phyloP scores from a whole-genome alignment of 2,329 filamentous ascomycete species.

The Ceratocystis huliohia region DNA sequence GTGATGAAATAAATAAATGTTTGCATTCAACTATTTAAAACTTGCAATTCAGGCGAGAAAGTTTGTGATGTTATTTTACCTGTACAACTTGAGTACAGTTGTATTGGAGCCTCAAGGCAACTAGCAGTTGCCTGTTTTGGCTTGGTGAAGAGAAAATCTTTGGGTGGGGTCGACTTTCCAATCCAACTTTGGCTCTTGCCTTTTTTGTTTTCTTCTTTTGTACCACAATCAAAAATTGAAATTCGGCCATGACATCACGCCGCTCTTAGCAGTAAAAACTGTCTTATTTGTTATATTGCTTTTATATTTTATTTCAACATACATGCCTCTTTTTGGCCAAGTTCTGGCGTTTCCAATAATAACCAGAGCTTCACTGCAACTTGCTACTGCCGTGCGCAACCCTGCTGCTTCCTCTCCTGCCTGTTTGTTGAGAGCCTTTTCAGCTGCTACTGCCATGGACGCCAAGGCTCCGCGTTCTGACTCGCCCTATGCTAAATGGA shows the following conservation, averaged over 20 bases:
- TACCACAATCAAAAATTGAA: slow-evolving; percentile 17
- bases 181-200: not conserved
- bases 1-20: not conserved
- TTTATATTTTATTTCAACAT: not conserved
- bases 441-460: slow-evolving; percentile 13
- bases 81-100: not conserved
- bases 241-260: not conserved
- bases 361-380: not conserved
- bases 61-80: not conserved
- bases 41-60: not conserved
- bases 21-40: not conserved
- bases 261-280: not conserved
- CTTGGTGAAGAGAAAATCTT: slow-evolving; percentile 5
- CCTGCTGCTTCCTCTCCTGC: not conserved
- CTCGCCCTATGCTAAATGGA: slow-evolving; percentile 52
- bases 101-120: not conserved
- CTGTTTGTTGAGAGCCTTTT: slow-evolving; percentile 9
- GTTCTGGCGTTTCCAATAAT: not conserved
- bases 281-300: not conserved
- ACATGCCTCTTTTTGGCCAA: not conserved
- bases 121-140: not conserved
- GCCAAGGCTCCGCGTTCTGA: slow-evolving; percentile 13
- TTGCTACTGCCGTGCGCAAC: not conserved
- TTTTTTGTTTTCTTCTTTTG: slow-evolving; percentile 4
- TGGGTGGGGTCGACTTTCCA: not conserved